A percentile compares a stretch with the other conserved stretches of the same genome.
Evolutionary conservation across 108 stramenopile species (phyloP).

Genomic region (Pseudonitzschia pungens): DNA sequence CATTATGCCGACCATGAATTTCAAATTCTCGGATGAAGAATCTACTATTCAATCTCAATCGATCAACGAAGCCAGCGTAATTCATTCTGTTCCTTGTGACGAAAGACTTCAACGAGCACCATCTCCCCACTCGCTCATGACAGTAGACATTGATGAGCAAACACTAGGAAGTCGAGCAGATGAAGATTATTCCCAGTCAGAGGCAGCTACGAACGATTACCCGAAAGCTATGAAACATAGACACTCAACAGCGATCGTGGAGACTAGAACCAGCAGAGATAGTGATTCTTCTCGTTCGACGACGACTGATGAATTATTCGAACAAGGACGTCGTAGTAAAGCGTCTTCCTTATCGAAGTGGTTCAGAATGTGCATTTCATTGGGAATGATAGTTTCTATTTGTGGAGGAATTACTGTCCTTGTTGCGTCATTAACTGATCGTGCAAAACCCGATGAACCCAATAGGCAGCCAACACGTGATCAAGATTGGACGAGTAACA

Average conservation of each 20-base stretch:
- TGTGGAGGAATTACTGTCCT: slow-evolving; percentile 6
- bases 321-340: neutral
- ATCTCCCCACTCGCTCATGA: slow-evolving; percentile 15
- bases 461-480: neutral
- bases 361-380: neutral
- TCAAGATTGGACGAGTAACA: slow-evolving; percentile 4
- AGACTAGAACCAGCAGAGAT: neutral
- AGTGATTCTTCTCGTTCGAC: slow-evolving; percentile 3
- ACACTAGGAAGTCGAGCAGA: neutral
- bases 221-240: neutral
- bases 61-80: slow-evolving; percentile 1
- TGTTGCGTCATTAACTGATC: neutral
- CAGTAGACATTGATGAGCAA: slow-evolving; percentile 5
- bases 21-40: slow-evolving; percentile 22
- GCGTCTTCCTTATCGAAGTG: neutral
- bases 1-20: neutral
- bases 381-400: slow-evolving; percentile 7
- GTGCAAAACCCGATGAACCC: neutral
- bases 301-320: neutral
- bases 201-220: neutral
- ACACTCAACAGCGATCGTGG: neutral
- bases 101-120: neutral
- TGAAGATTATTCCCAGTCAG: neutral
- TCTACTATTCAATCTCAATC: slow-evolving; percentile 19
- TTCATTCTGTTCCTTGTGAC: slow-evolving; percentile 12